A percentile compares a stretch with the other conserved stretches of the same genome.
phyloP scores from a whole-genome alignment of 2,329 filamentous ascomycete species.

The Trichothecium sympodiale region DNA sequence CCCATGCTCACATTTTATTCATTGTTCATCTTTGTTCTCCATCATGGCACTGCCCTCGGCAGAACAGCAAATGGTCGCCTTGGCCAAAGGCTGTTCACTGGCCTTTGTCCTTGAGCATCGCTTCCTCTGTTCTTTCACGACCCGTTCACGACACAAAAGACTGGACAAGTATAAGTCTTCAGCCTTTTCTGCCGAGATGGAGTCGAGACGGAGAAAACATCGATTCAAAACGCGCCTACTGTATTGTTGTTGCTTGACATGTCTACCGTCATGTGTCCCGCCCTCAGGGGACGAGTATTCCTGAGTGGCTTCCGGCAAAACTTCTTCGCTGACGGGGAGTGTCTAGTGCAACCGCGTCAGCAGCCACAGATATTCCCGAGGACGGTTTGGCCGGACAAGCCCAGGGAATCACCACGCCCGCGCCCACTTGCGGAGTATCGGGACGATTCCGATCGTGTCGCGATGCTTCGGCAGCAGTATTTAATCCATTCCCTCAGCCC shows the following conservation, averaged over 20 bases:
- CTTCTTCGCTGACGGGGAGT: neutral
- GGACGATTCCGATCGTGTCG: slow-evolving; percentile 1
- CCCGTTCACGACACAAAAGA: too few species aligned
- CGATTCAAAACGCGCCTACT: neutral
- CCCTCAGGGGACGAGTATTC: slow-evolving; percentile 1
- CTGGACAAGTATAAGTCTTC: too few species aligned
- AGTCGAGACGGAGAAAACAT: too few species aligned
- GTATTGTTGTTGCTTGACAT: neutral
- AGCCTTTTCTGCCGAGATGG: too few species aligned
- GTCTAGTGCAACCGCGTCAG: slow-evolving; percentile 5
- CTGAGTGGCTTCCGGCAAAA: neutral
- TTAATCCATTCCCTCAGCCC: slow-evolving; percentile 3
- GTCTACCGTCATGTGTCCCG: neutral
- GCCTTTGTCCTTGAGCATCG: too few species aligned
- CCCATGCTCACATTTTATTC: too few species aligned
- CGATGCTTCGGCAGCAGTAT: slow-evolving; percentile 2
- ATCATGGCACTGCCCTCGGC: too few species aligned
- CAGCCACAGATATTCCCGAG: slow-evolving; percentile 11
- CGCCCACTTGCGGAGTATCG: neutral
- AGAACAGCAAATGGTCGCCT: too few species aligned
- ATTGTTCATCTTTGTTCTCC: too few species aligned
- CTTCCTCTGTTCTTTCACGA: too few species aligned
- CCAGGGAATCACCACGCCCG: too few species aligned
- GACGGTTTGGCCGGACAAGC: slow-evolving; percentile 5
- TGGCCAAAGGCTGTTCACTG: too few species aligned